Conservation (phyloP, 192 early-diverging fungal species). For the Coemansia sp. region DNA sequence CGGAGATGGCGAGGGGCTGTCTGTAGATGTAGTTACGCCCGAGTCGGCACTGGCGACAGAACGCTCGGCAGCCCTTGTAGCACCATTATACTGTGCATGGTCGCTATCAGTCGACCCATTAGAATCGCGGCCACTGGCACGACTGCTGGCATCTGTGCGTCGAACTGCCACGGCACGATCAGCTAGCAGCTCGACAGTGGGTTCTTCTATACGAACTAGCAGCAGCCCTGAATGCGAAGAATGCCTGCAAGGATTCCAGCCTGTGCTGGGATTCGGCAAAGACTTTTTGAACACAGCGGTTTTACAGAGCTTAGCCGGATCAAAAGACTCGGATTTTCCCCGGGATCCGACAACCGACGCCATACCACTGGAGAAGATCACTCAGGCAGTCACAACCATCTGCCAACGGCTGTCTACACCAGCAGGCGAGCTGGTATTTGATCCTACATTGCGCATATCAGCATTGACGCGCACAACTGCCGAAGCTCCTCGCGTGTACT, state of each 20-base stretch:
- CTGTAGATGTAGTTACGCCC: slow-evolving; percentile 43
- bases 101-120: slow-evolving; percentile 44
- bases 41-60: slow-evolving; percentile 19
- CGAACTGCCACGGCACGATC: slow-evolving; percentile 4
- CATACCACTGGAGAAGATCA: slow-evolving; percentile 11
- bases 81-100: slow-evolving; percentile 39
- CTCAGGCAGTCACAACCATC: slow-evolving; percentile 16
- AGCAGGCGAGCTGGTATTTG: slow-evolving; percentile 38
- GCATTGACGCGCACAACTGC: slow-evolving; percentile 29
- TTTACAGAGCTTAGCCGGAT: slow-evolving; percentile 20
- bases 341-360: slow-evolving; percentile 19
- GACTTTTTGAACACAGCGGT: slow-evolving; percentile 47
- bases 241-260: slow-evolving; percentile 8
- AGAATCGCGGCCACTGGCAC: slow-evolving; percentile 28
- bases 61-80: slow-evolving; percentile 25
- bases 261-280: slow-evolving; percentile 40
- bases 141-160: slow-evolving; percentile 7
- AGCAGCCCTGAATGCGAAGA: neutral
- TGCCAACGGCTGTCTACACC: slow-evolving; percentile 28
- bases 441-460: slow-evolving; percentile 30
- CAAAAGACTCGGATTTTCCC: slow-evolving; percentile 8
- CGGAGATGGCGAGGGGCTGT: slow-evolving; percentile 7
- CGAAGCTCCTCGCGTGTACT: slow-evolving; percentile 2
- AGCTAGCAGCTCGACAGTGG: slow-evolving; percentile 2
- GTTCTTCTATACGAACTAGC: neutral